phyloP scores from a whole-genome alignment of 495 filamentous ascomycete genomes.

The Evansstolkia leycettana region DNA sequence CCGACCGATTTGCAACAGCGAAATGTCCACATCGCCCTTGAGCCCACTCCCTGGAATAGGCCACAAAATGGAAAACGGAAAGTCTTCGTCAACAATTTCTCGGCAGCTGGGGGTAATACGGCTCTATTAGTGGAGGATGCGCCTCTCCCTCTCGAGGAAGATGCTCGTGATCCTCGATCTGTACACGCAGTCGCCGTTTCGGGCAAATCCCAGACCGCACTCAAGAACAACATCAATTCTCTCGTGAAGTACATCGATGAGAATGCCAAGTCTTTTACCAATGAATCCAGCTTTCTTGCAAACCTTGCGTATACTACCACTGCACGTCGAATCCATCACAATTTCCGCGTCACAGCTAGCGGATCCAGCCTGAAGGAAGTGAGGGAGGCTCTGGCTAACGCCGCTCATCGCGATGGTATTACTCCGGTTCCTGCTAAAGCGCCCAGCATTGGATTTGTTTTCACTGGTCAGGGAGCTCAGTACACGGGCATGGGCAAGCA shows the following conservation, averaged over 20 bases:
- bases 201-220: conserved; percentile 38
- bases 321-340: conserved; percentile 73
- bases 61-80: conserved; percentile 50
- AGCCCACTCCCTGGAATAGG: conserved; percentile 49
- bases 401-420: conserved; percentile 13
- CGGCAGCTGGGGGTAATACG: conserved; percentile 44
- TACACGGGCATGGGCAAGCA: conserved; percentile 60
- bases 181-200: conserved; percentile 40
- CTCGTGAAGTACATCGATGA: conserved; percentile 38
- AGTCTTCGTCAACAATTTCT: conserved; percentile 60
- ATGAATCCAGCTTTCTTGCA: conserved; percentile 25
- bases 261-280: conserved; percentile 30
- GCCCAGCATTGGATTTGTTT: conserved; percentile 45
- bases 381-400: conserved; percentile 15
- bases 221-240: conserved; percentile 42
- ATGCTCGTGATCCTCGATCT: conserved; percentile 40
- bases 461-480: conserved; percentile 45
- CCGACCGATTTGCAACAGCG: conserved; percentile 61
- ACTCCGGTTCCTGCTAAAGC: conserved; percentile 16
- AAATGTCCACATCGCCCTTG: conserved; percentile 57
- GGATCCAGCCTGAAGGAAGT: conserved; percentile 21
- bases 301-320: conserved; percentile 71
- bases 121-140: conserved; percentile 43
- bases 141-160: conserved; percentile 20
- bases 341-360: conserved; percentile 52